Evolutionary conservation across 2,329 filamentous ascomycete genomes (phyloP).

Genomic region (Macroventuria anomochaeta): DNA sequence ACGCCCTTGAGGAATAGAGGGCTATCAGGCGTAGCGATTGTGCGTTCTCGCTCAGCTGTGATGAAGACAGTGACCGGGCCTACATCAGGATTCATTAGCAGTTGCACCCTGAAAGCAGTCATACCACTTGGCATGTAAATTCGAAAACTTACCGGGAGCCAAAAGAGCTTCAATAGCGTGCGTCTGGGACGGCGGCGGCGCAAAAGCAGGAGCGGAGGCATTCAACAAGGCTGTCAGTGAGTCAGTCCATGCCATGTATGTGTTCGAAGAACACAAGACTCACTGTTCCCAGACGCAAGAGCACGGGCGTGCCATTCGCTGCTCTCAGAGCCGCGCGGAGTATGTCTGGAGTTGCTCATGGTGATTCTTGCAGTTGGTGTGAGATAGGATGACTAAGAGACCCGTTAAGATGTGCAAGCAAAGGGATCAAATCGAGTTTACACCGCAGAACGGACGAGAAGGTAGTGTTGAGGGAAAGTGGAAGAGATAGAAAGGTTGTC

Average conservation of each 20-base stretch:
- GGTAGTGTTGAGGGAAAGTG: neutral
- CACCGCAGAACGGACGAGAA: neutral
- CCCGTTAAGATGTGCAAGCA: neutral
- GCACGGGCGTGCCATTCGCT: neutral
- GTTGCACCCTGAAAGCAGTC: no score
- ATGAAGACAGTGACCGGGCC: constrained; percentile 18
- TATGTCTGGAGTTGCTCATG: neutral
- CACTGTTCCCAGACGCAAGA: neutral
- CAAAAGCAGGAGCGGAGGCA: neutral
- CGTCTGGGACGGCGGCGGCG: neutral
- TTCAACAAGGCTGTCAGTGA: neutral
- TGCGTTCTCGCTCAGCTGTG: constrained; percentile 17
- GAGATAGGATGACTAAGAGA: no score
- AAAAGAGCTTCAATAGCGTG: neutral
- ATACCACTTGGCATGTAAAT: neutral
- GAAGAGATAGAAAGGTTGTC: neutral
- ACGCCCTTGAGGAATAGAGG: constrained; percentile 25
- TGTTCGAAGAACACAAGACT: neutral
- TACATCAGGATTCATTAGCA: neutral
- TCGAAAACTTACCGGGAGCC: neutral
- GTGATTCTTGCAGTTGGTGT: neutral
- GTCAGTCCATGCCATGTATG: neutral
- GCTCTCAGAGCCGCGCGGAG: neutral
- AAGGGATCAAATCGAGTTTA: no score
- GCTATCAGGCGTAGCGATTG: neutral